Base-by-base conservation (phyloP, 768 basidiomycete genomes). In the Crucibulum laeve region DNA sequence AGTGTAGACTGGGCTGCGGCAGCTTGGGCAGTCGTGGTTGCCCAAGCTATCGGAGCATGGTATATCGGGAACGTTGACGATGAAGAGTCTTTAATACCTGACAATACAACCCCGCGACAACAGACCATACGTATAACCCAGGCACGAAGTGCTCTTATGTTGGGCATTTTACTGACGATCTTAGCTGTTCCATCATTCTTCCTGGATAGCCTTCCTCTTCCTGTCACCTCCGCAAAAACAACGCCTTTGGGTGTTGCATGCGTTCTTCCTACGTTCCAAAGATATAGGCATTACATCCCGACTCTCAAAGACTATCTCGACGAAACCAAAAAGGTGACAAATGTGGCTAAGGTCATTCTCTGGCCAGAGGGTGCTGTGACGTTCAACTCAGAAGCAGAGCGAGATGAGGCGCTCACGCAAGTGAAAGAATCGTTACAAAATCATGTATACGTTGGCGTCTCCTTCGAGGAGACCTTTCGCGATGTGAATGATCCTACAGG, bases 351-450 rank as follows among this genome's bases (percentile, higher is more conserved):
- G 32, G 55, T 92, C 13, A 54, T 89, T 13, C 64, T 92, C 1
- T 91, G 89, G 87, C 88, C 90, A 0, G 89, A 91, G 60, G 81
- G 82, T 4, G 87, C 88, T 0, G 79, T 91, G 0, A 58, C 66
- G 1, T 92, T 92, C 55, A 65, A 69, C 25, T 74, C 70, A 25
- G 59, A 60, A 10, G 51, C 49, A 15, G 83, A 81, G 41, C 74
- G 75, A 46, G 60, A 70, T 8, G 62, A 60, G 3, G 79, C 73
- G 0, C 73, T 91, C 44, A 52, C 60, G 1, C 38, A 49, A 38
- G 65, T 90, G 4, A 63, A 17, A 5, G 56, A 2, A 47, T 43
- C 1, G 53, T 69, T 6, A 50, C 56, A 4, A 67, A 71, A 4
- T 67, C 74, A 3, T 10, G 17, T 36, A 7, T 70, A 78, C 51